Evolutionary conservation across 108 stramenopile species (phyloP).

Genomic region (Skeletonema costatum): DNA sequence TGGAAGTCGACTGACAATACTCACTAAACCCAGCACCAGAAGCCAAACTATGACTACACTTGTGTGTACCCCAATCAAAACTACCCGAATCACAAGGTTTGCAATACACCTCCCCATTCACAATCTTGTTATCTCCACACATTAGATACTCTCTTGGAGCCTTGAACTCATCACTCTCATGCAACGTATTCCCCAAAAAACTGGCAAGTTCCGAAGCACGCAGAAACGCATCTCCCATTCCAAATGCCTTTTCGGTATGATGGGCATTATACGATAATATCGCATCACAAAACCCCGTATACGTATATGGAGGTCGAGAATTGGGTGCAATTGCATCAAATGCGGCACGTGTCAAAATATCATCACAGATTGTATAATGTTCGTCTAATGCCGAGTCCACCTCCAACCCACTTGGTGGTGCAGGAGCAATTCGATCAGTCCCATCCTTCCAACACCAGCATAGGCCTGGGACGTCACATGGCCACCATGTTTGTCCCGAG

Average conservation of each 20-base stretch:
- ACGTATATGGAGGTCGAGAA: constrained; percentile 13
- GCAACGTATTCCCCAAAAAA: constrained; percentile 31
- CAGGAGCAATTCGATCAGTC: constrained; percentile 28
- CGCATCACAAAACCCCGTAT: constrained; percentile 31
- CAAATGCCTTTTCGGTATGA: constrained; percentile 36
- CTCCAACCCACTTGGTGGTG: constrained; percentile 15
- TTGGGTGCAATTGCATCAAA: constrained; percentile 23
- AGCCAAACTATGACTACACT: constrained; percentile 6
- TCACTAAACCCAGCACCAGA: constrained; percentile 18
- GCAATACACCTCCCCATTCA: constrained; percentile 22
- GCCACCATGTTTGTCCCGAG: constrained; percentile 33
- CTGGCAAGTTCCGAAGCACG: constrained; percentile 27
- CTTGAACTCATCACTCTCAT: constrained; percentile 30
- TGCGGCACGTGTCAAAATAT: constrained; percentile 14
- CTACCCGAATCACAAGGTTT: constrained; percentile 30
- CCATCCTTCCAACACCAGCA: constrained; percentile 41
- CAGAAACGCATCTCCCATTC: constrained; percentile 25
- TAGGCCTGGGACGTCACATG: constrained; percentile 20
- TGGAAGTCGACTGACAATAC: constrained; percentile 23
- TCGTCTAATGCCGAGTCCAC: background rate
- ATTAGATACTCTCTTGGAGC: constrained; percentile 31
- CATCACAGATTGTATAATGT: constrained; percentile 25
- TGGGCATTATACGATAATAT: constrained; percentile 31
- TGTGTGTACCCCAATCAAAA: constrained; percentile 28
- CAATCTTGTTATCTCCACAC: constrained; percentile 22